Evolutionary conservation across 768 basidiomycete genomes (phyloP).

Genomic region (Agaricus subrufescens): DNA sequence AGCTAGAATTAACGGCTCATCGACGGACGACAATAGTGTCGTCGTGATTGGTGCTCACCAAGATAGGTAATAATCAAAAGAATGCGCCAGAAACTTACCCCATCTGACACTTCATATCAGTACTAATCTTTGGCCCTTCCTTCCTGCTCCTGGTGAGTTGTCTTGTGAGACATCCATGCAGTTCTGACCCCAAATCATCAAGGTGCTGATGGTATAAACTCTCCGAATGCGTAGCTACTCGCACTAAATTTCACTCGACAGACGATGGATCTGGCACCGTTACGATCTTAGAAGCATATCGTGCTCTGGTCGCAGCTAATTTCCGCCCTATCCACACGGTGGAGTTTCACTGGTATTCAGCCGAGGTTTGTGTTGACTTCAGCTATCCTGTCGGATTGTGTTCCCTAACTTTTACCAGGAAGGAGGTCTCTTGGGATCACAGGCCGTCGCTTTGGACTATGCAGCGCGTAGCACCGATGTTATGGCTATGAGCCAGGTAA

Average conservation of each 20-base stretch:
- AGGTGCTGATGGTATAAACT: constrained; percentile 46
- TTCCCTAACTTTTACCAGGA: constrained; percentile 40
- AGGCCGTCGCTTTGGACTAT: constrained; percentile 82
- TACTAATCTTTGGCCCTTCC: constrained; percentile 75
- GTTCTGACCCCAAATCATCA: constrained; percentile 8
- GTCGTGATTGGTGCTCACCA: constrained; percentile 79
- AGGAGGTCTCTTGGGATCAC: constrained; percentile 82
- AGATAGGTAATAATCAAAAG: constrained; percentile 51
- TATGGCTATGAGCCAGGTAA: constrained; percentile 79
- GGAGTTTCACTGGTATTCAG: constrained; percentile 86
- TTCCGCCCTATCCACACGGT: constrained; percentile 63
- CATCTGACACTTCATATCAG: constrained; percentile 25
- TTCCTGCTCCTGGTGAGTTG: constrained; percentile 65
- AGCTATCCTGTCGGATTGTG: not conserved
- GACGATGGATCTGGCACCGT: constrained; percentile 79
- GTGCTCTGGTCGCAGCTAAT: constrained; percentile 62
- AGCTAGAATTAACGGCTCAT: constrained; percentile 70
- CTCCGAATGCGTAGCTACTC: constrained; percentile 10
- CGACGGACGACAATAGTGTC: constrained; percentile 51
- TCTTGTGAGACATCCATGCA: constrained; percentile 7
- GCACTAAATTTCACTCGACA: constrained; percentile 26
- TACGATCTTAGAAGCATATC: constrained; percentile 74
- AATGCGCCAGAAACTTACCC: not conserved
- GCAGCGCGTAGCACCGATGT: constrained; percentile 58
- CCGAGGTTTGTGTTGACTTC: constrained; percentile 45